These are phyloP conservation scores for Oldenlandia corymbosa DNA, from an alignment of 257 asterid species.

Conservation along the genomic window DNA sequence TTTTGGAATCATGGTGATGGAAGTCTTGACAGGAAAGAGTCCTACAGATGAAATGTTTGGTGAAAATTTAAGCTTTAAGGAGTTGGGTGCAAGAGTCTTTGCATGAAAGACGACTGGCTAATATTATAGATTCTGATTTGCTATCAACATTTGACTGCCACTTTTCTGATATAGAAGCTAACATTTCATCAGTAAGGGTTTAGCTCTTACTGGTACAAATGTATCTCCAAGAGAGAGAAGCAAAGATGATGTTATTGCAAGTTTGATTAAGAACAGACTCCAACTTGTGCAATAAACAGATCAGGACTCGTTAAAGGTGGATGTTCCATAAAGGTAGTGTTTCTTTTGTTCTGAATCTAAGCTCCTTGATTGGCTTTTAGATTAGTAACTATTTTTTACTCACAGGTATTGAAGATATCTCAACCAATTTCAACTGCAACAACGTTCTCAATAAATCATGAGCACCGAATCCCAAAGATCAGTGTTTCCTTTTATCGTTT, in stretches of 20 bases:
- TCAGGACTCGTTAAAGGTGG: too few species aligned
- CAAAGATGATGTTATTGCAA: background rate
- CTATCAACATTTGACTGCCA: background rate
- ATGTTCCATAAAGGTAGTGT: too few species aligned
- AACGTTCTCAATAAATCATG: too few species aligned
- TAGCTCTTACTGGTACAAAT: background rate
- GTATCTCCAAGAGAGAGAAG: constrained; percentile 1
- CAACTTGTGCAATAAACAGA: background rate
- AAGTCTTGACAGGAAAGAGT: background rate
- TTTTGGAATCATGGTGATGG: constrained; percentile 1
- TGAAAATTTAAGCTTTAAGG: background rate
- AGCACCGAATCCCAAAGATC: too few species aligned
- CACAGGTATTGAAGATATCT: too few species aligned
- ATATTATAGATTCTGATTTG: background rate
- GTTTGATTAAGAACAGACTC: background rate
- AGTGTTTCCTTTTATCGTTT: too few species aligned
- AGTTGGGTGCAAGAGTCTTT: background rate
- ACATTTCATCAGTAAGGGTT: background rate
- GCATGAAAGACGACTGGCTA: background rate
- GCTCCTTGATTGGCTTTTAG: too few species aligned
- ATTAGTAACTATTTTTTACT: too few species aligned
- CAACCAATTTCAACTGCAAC: too few species aligned
- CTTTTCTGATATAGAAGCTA: background rate
- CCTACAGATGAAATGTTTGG: background rate
- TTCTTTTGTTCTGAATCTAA: too few species aligned